Evolutionary conservation across 345 rosid genomes (phyloP), one percentile per base, ranked within the genome.

Genomic region (Angophora floribunda): DNA sequence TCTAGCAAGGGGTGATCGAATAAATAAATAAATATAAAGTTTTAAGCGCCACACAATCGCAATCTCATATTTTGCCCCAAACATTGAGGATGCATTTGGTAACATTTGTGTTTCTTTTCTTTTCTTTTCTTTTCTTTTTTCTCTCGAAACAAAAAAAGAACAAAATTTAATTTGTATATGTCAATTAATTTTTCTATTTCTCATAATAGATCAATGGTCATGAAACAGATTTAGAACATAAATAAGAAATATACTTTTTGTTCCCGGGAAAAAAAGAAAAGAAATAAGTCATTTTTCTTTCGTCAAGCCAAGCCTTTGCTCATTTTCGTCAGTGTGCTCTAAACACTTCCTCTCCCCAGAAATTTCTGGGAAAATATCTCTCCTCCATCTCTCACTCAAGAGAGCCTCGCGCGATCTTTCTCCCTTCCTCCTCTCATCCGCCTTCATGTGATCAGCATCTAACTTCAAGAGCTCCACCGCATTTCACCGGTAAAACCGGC

Each of bases 141-240:
- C 22, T 26, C 21, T 0, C 9, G 2, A 26, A 55, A 22, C 0
- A 36, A 36, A 53, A 55, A 0, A 55, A 55, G 2, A 53, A 52
- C 1, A 55, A 19, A 19, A 21, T 21, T 55, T 5, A 8, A 3
- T 55, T 55, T 55, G 12, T 22, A 22, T 8, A 2, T 2, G 4
- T 7, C 0, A 22, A 0, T 55, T 55, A 9, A 55, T 22, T 55
- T 55, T 55, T 22, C 12, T 55, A 8, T 55, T 21, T 19, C 1
- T 0, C 1, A 0, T 0, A 55, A 55, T 8, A 55, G 1, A 22
- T 55, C 22, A 3, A 1, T 1, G 26, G 1, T 0, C 2, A 21
- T 4, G 2, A 1, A 22, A 55, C 19, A 22, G 1, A 55, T 55
- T 22, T 7, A 21, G 61, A 55, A 55, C 0, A 55, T 7, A 55